phyloP scores from a whole-genome alignment of 371 early-diverging fungal species.

The Lichtheimia corymbifera region DNA sequence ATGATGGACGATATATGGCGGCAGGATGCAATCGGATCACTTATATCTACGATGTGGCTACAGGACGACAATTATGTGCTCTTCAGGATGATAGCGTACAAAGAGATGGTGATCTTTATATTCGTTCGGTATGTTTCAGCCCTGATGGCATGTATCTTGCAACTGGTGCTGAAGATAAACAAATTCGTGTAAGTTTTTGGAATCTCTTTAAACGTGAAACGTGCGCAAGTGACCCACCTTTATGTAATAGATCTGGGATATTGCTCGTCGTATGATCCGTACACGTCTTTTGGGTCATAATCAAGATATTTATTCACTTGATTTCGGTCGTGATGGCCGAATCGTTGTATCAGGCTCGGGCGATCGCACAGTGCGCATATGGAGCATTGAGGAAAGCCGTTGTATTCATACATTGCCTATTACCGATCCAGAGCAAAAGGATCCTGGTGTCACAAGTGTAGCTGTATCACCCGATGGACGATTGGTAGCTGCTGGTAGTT shows the following conservation, averaged over 20 bases:
- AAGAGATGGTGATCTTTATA: constrained; percentile 85
- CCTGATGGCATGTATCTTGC: constrained; percentile 92
- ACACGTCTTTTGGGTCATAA: constrained; percentile 82
- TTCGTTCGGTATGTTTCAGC: constrained; percentile 96
- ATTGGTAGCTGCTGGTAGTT: constrained; percentile 76
- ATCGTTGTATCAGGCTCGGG: constrained; percentile 90
- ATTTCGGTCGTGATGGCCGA: constrained; percentile 88
- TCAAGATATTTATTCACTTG: constrained; percentile 93
- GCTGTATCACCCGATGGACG: constrained; percentile 79
- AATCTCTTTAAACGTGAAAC: background rate
- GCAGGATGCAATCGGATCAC: constrained; percentile 94
- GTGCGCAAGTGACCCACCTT: background rate
- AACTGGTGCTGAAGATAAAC: constrained; percentile 96
- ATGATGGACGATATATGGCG: constrained; percentile 90
- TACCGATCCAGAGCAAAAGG: constrained; percentile 76
- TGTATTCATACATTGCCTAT: constrained; percentile 68
- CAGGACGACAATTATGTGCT: constrained; percentile 46
- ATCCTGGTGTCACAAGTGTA: constrained; percentile 91
- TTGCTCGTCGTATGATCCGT: constrained; percentile 60
- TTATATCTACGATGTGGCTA: constrained; percentile 83
- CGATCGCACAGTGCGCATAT: constrained; percentile 84
- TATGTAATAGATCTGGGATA: constrained; percentile 66
- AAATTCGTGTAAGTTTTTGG: constrained; percentile 70
- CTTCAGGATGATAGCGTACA: constrained; percentile 79
- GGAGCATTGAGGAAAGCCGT: constrained; percentile 78